Evolutionary conservation across 805 yeast genomes (phyloP), one percentile per base, ranked within the genome.

Genomic region (Yarrowia porcina): DNA sequence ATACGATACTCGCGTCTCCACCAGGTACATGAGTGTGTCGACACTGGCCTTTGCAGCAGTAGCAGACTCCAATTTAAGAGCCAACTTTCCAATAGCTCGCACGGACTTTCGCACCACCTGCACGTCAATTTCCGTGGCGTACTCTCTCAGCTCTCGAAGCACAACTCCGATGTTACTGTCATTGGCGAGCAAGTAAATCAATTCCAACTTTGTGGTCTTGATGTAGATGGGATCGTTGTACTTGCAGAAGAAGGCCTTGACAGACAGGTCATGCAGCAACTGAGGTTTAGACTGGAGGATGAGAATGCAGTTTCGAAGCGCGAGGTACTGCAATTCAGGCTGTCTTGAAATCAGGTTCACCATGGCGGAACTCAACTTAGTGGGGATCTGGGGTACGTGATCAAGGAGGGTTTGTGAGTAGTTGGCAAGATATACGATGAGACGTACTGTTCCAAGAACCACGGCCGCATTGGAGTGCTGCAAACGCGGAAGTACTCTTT

Each of bases 21-120:
- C 74, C 61, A 90, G 78, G 30, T 81, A 85, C 36, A 82, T 69
- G 8, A 92, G 73, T 1, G 84, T 82, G 6, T 81, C 80, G 3
- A 89, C 87, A 72, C 96, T 89, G 23, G 78, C 78, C 23, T 30
- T 56, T 21, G 52, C 54, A 5, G 78, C 75, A 0, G 92, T 85
- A 0, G 89, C 84, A 9, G 73, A 72, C 25, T 83, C 84, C 15
- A 90, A 74, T 69, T 89, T 90, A 27, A 91, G 84, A 0, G 97
- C 96, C 20, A 93, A 76, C 69, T 91, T 89, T 1, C 97, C 97
- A 65, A 93, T 84, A 0, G 97, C 96, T 64, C 96, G 76, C 3
- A 93, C 84, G 0, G 97, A 91, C 69, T 90, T 89, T 63, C 96
- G 78, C 1, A 92, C 89, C 87, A 91, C 90, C 64, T 88, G 87